A percentile compares a stretch with the other conserved stretches of the same genome.
Evolutionary conservation across 1,139 yeast genomes (phyloP).

Genomic region (Pichia sp.): DNA sequence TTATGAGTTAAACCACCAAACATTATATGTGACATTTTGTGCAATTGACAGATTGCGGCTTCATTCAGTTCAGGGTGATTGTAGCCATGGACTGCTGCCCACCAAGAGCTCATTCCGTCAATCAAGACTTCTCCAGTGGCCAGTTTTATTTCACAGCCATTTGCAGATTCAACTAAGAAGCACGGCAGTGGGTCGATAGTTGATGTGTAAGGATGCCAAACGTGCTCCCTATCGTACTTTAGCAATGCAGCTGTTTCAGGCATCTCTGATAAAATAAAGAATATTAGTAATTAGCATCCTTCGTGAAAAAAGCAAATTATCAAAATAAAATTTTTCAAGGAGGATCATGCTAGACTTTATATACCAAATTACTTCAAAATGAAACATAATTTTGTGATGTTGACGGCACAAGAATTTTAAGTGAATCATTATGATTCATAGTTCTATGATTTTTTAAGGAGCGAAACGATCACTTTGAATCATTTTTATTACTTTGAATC

Average conservation of each 20-base stretch:
- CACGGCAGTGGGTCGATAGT: slow-evolving; percentile 31
- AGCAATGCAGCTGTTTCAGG: slow-evolving; percentile 14
- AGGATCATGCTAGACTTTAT: no score
- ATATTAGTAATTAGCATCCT: not conserved
- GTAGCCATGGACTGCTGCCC: slow-evolving; percentile 36
- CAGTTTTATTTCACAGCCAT: slow-evolving; percentile 27
- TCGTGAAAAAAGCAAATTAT: not conserved
- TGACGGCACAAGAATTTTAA: no score
- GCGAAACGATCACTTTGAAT: not conserved
- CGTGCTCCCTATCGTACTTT: slow-evolving; percentile 30
- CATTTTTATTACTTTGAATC: not conserved
- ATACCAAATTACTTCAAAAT: no score
- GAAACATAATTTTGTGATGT: no score
- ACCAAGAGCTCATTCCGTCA: slow-evolving; percentile 38
- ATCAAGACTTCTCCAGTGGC: slow-evolving; percentile 24
- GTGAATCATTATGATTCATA: not conserved
- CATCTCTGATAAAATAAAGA: slow-evolving; percentile 6
- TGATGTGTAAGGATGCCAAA: slow-evolving; percentile 37
- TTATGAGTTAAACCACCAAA: slow-evolving; percentile 35
- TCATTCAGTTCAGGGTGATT: slow-evolving; percentile 31
- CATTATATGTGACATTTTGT: slow-evolving; percentile 33
- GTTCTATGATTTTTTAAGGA: not conserved
- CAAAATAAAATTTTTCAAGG: no score
- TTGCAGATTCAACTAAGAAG: slow-evolving; percentile 31
- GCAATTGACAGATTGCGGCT: slow-evolving; percentile 29